Evolutionary conservation across 2,329 filamentous ascomycete genomes (phyloP), one percentile per base, ranked within the genome.

Genomic region (Pyricularia sp.): DNA sequence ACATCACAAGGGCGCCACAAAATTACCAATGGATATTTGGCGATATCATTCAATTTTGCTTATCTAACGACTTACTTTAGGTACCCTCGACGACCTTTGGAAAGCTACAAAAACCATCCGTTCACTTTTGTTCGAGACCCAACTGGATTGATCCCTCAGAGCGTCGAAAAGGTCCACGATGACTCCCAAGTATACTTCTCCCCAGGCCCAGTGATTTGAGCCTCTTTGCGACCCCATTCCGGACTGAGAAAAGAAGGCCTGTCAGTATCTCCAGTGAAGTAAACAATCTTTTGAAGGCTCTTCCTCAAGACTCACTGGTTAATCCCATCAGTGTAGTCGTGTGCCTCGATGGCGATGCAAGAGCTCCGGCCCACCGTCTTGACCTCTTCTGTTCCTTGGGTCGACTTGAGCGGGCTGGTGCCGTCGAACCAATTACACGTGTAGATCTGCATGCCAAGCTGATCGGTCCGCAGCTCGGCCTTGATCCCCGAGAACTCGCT

Each of bases 261-360:
- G 67, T 72, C 65, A 72, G 70, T 63, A 49, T 59, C 49, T 49
- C 22, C 64, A 26, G 12, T 44, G 13, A 24, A 60, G 3, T 1
- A 10, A 13, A 13, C 7, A 28, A 13, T 61, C 22, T 57, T 24
- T 5, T 7, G 53, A 1, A 28, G 28, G 9, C 8, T 57, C 53
- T 13, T 2, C 13, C 62, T 53, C n/a, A 60, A 12, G n/a, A 75
- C 78, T 73, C 71, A 80, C 78, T 89, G 82, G 73, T 91, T 92
- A 74, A 92, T 89, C 2, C 83, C 88, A 72, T 91, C 88, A 66
- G 90, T 89, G 79, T 86, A 92, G 72, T 89, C 88, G 73, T 91
- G 85, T 2, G 89, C 86, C 76, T 92, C 89, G 72, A 92, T 84
- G 35, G 90, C 89, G 7, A 91, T 73, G 71, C 88, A 92, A 24